Evolutionary conservation across 139 green algal species (phyloP), one percentile per base, ranked within the genome.

Genomic region (Pseudopediastrum boryanum): DNA sequence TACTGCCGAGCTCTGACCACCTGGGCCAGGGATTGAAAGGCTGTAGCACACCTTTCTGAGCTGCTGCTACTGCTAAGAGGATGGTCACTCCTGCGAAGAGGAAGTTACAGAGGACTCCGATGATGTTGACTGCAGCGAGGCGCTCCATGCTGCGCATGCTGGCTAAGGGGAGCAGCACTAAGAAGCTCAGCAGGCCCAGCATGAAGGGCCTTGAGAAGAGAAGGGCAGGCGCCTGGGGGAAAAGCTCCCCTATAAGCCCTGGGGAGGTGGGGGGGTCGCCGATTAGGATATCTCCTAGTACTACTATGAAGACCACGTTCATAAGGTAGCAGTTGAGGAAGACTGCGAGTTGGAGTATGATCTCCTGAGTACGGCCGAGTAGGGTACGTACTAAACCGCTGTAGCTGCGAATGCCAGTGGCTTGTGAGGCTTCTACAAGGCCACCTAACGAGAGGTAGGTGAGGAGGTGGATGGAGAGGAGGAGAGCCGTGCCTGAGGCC

Each of bases 81-180:
- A 82, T 50, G 39, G 69, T 33, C 51, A 82, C 41, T 19, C 8
- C 50, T 29, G 76, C 76, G 50, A 82, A 82, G 19, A 61, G 2
- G 8, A 50, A 64, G 41, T 82, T 82, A 42, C 33, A 48, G 46
- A 52, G 41, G 2, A 82, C 65, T 38, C 76, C 76, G 12, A 76
- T 29, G 46, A 82, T 69, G 43, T 82, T 82, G 27, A 82, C 64
- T 2, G 48, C 13, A 0, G 64, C 64, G 12, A 82, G 50, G 12
- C 62, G 71, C 59, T 76, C 76, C 76, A 82, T 82, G 36, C 50
- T 70, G 36, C 76, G 76, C 76, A 76, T 75, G 50, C 50, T 59
- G 39, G 27, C 54, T 1, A 82, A 52, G 4, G 76, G 76, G 29
- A 82, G 27, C 39, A 82, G 65, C 38, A 76, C 64, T 10, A 31